A percentile compares a stretch with the other conserved stretches of the same genome.
Conservation (phyloP, 176 grass and related monocot species). For the Poa pratensis region DNA sequence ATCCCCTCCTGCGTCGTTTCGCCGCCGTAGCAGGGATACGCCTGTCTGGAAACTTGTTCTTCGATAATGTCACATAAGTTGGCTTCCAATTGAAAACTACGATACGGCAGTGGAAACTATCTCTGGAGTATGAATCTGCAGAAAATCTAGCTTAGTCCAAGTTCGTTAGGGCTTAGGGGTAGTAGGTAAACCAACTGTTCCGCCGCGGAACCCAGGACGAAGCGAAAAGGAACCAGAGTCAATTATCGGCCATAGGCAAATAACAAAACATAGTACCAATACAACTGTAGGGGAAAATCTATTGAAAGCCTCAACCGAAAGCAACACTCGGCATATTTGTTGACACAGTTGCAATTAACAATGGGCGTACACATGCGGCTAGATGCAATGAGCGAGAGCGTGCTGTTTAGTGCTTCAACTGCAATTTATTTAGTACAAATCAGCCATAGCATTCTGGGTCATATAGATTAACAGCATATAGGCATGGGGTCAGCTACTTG, state of each 20-base stretch:
- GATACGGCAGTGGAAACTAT: neutral
- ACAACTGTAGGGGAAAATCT: neutral
- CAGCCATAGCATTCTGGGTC: neutral
- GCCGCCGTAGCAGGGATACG: too few relatives aligned
- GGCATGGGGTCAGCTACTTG: neutral
- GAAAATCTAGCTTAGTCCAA: constrained; percentile 12
- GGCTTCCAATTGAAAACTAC: neutral
- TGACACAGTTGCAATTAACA: neutral
- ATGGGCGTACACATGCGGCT: neutral
- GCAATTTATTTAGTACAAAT: neutral
- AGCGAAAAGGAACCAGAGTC: neutral
- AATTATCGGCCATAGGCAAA: neutral
- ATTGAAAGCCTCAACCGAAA: neutral
- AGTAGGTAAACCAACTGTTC: constrained; percentile 32
- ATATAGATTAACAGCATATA: neutral
- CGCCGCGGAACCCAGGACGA: neutral
- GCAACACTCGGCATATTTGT: constrained; percentile 8
- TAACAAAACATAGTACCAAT: neutral
- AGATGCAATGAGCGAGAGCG: neutral
- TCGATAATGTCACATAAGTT: neutral
- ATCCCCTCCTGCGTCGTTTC: neutral
- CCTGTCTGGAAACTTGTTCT: too few relatives aligned
- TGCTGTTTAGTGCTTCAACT: neutral
- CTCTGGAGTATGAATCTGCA: neutral
- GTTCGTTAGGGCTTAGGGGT: constrained; percentile 36